Conservation (phyloP, 2,329 filamentous ascomycete genomes). For the Penicillium sp. region DNA sequence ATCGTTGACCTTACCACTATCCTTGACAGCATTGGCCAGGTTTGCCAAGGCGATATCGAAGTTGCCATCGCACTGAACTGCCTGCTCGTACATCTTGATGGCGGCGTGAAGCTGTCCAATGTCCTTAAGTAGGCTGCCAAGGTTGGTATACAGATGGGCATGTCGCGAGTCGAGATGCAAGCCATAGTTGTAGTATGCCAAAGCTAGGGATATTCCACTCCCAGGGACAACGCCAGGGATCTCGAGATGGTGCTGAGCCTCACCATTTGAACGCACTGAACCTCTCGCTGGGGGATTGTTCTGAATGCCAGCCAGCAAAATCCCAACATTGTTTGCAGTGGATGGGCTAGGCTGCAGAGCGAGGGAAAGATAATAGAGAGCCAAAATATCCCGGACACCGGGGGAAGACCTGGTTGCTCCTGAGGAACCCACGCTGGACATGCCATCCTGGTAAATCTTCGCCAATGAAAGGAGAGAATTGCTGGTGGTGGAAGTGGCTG, state of each 20-base stretch:
- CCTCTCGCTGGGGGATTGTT: constrained; percentile 54
- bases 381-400: constrained; percentile 86
- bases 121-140: constrained; percentile 92
- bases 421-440: constrained; percentile 66
- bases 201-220: constrained; percentile 80
- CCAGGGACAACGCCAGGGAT: constrained; percentile 80
- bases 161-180: constrained; percentile 81
- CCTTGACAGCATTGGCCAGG: constrained; percentile 94
- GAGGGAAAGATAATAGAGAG: constrained; percentile 90
- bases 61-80: constrained; percentile 84
- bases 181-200: constrained; percentile 95
- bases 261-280: constrained; percentile 31
- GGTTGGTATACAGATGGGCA: constrained; percentile 93
- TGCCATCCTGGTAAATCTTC: constrained; percentile 96
- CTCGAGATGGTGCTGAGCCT: constrained; percentile 45
- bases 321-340: constrained; percentile 97
- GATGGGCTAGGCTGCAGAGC: constrained; percentile 94
- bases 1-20: constrained; percentile 86
- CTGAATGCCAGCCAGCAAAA: constrained; percentile 90
- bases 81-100: constrained; percentile 95
- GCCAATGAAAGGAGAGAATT: constrained; percentile 92
- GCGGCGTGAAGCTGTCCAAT: constrained; percentile 89
- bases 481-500: constrained; percentile 87
- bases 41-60: constrained; percentile 98
- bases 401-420: constrained; percentile 61